phyloP scores from a whole-genome alignment of 148 eudicot genomes.

The Vaccinium vitisidaea region DNA sequence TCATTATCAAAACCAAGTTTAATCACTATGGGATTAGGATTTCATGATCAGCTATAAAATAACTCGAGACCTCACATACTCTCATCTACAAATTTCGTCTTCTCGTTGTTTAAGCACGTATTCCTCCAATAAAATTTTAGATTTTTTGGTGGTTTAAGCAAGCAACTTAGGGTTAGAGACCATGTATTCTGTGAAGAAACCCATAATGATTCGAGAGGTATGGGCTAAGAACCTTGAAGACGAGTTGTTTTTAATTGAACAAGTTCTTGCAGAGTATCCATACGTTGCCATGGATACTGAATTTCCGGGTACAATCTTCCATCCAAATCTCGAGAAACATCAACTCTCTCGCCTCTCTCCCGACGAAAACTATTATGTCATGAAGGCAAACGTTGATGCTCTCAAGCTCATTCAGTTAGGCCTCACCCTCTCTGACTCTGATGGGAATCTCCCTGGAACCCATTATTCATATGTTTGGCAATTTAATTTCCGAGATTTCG shows the following conservation, averaged over 20 bases:
- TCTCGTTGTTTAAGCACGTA: no score
- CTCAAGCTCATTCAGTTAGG: background rate
- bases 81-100: background rate
- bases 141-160: background rate
- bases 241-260: background rate
- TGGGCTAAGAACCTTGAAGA: background rate
- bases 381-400: background rate
- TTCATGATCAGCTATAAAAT: background rate
- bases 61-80: background rate
- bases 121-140: no score
- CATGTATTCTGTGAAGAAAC: background rate
- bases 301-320: background rate
- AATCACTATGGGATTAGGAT: background rate
- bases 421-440: background rate
- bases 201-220: background rate
- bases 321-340: background rate
- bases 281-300: background rate
- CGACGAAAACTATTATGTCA: background rate
- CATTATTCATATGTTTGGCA: background rate
- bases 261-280: background rate
- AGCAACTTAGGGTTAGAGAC: background rate
- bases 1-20: background rate
- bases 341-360: background rate
- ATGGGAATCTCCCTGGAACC: background rate
- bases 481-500: background rate